Evolutionary conservation across 106 monocot species (phyloP), one percentile per base, ranked within the genome.

Genomic region (Gastrodia elata): DNA sequence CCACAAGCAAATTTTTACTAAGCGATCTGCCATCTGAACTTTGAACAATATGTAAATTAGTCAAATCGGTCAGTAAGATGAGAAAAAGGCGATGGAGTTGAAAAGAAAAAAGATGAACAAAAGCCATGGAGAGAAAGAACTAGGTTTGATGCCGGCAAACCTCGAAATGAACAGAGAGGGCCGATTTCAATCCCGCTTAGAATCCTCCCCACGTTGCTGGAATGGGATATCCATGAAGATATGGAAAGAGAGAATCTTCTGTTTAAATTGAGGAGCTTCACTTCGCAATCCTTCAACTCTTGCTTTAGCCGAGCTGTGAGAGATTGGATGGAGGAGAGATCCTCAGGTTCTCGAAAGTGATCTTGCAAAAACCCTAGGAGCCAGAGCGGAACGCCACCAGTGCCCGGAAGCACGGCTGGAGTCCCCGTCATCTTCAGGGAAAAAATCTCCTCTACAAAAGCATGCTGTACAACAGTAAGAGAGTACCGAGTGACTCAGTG

Each of bases 291-390:
- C 0, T 38, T 37, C n/a, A 3, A 35, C 34, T 67, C 37, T 35
- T 20, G 18, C 36, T 67, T 67, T n/a, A 67, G 37, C 27, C 67
- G 67, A 20, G 36, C 38, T 4, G n/a, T 37, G n/a, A 67, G 37
- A 18, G 67, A 67, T n/a, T 25, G 36, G 37, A 67, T 35, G n/a
- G 67, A 36, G n/a, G 67, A 18, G 6, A 67, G 67, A 67, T 67
- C 67, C 37, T 67, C 67, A 7, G 38, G 67, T 38, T 67, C 20
- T n/a, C 20, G 36, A 27, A 67, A n/a, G n/a, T 67, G 67, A 7
- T 67, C 67, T 35, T 67, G 37, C 20, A 67, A 37, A 67, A 67
- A 67, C 67, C 67, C 67, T 67, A 67, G 38, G 1, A 67, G 67
- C 34, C 34, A 38, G 67, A 3, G 20, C 3, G 36, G 1, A n/a